phyloP scores from a whole-genome alignment of 225 moss, liverwort and hornwort genomes.

The Pleurozium schreberi region DNA sequence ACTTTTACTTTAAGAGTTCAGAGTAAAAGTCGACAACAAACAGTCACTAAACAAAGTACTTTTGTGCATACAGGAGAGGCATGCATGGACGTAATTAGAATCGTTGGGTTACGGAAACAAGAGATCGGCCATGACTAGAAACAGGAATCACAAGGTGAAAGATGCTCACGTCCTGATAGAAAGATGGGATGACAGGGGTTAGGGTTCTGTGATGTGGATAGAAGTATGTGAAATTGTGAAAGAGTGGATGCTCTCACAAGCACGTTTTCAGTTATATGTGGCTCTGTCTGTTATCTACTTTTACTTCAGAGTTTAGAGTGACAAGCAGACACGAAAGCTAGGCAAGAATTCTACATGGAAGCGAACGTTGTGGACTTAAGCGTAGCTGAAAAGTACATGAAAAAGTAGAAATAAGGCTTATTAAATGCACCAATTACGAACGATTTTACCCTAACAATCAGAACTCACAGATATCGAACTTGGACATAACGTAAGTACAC shows the following conservation, averaged over 20 bases:
- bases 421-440: background rate
- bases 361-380: background rate
- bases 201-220: background rate
- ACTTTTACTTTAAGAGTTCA: background rate
- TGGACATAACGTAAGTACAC: background rate
- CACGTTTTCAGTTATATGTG: background rate
- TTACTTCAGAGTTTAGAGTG: background rate
- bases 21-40: background rate
- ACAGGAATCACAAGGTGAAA: background rate
- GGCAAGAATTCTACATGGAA: background rate
- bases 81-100: background rate
- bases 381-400: background rate
- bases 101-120: background rate
- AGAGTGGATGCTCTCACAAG: background rate
- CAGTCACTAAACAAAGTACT: background rate
- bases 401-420: background rate
- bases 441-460: background rate
- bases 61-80: background rate
- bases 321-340: background rate
- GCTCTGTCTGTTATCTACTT: background rate
- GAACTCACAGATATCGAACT: background rate
- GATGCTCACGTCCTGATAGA: background rate
- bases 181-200: background rate
- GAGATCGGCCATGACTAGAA: constrained; percentile 1
- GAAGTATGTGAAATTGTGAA: background rate